phyloP scores from a whole-genome alignment of 306 rosid genomes.

The Cyamopsis tetragonoloba region DNA sequence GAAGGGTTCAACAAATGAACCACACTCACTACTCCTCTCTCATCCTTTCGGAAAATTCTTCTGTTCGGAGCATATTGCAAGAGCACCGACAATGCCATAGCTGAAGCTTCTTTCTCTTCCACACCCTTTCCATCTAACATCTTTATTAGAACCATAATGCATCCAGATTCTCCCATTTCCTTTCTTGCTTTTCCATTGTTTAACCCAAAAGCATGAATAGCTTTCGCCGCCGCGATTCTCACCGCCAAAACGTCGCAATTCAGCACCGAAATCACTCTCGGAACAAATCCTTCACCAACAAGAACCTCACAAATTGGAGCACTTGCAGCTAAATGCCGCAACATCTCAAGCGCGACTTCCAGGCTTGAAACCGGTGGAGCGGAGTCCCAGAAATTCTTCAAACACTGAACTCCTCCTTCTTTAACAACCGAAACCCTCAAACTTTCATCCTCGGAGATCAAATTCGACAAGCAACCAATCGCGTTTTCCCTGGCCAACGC shows the following conservation, averaged over 20 bases:
- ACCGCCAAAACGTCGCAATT: constrained; percentile 68
- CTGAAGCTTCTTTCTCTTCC: constrained; percentile 79
- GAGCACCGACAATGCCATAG: constrained; percentile 66
- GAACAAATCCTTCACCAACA: constrained; percentile 53
- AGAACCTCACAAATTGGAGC: constrained; percentile 53
- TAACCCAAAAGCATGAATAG: constrained; percentile 61
- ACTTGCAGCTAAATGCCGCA: constrained; percentile 54
- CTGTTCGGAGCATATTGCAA: constrained; percentile 45
- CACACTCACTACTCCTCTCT: constrained; percentile 57
- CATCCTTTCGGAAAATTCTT: constrained; percentile 58
- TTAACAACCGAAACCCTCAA: constrained; percentile 49
- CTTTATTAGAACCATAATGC: constrained; percentile 51
- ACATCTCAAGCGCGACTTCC: constrained; percentile 63
- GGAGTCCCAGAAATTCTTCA: constrained; percentile 85
- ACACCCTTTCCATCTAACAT: constrained; percentile 90
- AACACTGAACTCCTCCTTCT: constrained; percentile 69
- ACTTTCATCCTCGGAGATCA: constrained; percentile 53
- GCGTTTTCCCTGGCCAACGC: constrained; percentile 71
- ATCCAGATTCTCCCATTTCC: constrained; percentile 81
- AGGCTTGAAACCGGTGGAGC: constrained; percentile 44
- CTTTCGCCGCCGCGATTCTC: constrained; percentile 64
- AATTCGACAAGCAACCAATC: constrained; percentile 65
- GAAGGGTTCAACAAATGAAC: constrained; percentile 82
- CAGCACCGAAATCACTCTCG: constrained; percentile 49
- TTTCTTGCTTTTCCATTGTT: constrained; percentile 53